These are phyloP conservation scores for Centella asiatica DNA, from an alignment of 129 eudicot genomes.

Conservation along the genomic window DNA sequence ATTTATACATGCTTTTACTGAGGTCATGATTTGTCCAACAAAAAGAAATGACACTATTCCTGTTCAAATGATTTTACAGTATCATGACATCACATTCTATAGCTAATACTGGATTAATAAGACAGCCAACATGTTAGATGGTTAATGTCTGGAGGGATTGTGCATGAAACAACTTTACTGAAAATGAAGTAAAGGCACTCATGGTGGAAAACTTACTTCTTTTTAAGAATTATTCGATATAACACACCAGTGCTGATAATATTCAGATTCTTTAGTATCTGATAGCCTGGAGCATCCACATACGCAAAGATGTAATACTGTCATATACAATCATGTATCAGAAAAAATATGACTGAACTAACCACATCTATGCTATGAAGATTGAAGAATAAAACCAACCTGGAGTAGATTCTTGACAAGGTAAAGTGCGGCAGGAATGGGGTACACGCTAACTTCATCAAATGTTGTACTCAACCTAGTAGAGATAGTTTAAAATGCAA, in stretches of 20 bases:
- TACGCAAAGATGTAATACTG: constrained; percentile 98
- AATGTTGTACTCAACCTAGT: constrained; percentile 78
- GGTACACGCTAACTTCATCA: constrained; percentile 90
- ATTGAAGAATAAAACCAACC: constrained; percentile 32
- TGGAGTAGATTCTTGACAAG: constrained; percentile 93
- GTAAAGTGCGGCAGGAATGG: constrained; percentile 97
- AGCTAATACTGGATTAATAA: too few species aligned
- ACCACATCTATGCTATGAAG: not conserved
- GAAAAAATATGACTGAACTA: constrained; percentile 16
- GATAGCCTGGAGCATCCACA: constrained; percentile 99
- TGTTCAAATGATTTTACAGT: too few species aligned
- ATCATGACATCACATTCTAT: too few species aligned
- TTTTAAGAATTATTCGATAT: constrained; percentile 85
- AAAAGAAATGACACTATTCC: too few species aligned
- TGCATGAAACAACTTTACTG: constrained; percentile 5
- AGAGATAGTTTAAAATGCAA: constrained; percentile 10
- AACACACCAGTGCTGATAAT: constrained; percentile 92
- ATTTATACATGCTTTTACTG: not conserved
- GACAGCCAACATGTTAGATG: not conserved
- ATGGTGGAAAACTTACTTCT: constrained; percentile 46
- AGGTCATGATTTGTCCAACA: too few species aligned
- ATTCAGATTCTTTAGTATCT: constrained; percentile 88
- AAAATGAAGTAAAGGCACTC: not conserved
- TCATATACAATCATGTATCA: constrained; percentile 27
- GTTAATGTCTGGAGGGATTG: not conserved